Base-by-base conservation (phyloP, 805 yeast species). In the Candida ortonii region DNA sequence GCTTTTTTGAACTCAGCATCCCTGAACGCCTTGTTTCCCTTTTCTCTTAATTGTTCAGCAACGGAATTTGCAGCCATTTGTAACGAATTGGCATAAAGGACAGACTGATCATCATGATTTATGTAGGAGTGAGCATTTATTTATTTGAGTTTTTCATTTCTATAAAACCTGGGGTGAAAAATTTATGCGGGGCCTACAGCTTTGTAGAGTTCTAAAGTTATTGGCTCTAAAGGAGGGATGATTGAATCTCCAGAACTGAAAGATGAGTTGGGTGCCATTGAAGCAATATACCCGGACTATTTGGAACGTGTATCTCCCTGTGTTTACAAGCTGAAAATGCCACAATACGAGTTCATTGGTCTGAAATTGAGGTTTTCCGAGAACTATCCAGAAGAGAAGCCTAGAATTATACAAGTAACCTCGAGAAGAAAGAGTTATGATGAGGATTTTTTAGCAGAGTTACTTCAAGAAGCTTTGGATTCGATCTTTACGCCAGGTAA, bases 251-350 rank as follows among this genome's bases (percentile, higher is more conserved):
- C 73, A 40, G 83, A 79, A 21, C 61, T 83, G 6, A 53, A 53
- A 14, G 93, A 86, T 35, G 98, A 90, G 52, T 59, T 86, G 13
- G 78, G 74, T 24, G 90, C 96, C 9, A 78, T 90, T 8, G 83
- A 85, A 36, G 93, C 96, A 3, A 90, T 93, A 9, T 90, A 77
- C 52, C 96, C 95, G 1, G 84, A 70, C 11, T 67, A 76, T 25
- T 55, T 78, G 22, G 58, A 61, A 3, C 49, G 47, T 16, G 33
- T 70, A 6, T 68, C 61, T 3, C 62, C 67, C 0, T 61, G 60
- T 12, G 53, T 71, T 3, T 67, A 67, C 39, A 71, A 71, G 28
- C 64, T 82, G 10, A 61, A 62, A 16, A 59, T 76, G 1, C 87
- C 95, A 0, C 76, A 78, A 34, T 82, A 81, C 48, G 78, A 75